These are phyloP conservation scores for Termitomyces sp. DNA, from an alignment of 768 basidiomycete genomes.

Conservation along the genomic window DNA sequence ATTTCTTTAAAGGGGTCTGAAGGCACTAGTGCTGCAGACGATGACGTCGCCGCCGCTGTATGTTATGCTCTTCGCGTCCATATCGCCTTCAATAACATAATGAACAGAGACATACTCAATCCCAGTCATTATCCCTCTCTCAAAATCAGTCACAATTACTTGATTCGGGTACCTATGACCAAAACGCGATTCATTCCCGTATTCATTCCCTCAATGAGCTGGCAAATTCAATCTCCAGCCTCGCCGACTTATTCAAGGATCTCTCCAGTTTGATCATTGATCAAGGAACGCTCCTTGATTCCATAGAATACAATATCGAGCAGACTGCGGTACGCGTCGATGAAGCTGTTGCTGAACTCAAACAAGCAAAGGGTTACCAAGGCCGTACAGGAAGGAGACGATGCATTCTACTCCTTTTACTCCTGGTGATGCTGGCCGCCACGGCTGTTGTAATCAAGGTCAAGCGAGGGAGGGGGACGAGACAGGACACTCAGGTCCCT, in stretches of 20 bases:
- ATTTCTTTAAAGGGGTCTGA: slow-evolving; percentile 80
- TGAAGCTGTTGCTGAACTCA: slow-evolving; percentile 81
- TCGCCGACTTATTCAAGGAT: slow-evolving; percentile 97
- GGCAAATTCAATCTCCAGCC: slow-evolving; percentile 82
- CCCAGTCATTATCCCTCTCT: slow-evolving; percentile 29
- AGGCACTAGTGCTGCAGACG: slow-evolving; percentile 79
- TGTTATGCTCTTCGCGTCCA: slow-evolving; percentile 24
- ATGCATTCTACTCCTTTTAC: slow-evolving; percentile 87
- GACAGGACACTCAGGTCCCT: slow-evolving; percentile 22
- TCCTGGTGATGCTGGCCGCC: slow-evolving; percentile 85
- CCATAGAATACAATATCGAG: slow-evolving; percentile 96
- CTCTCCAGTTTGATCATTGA: slow-evolving; percentile 91
- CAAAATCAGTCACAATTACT: slow-evolving; percentile 31
- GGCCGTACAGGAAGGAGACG: slow-evolving; percentile 88
- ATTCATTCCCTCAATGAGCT: slow-evolving; percentile 81
- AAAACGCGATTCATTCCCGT: slow-evolving; percentile 36
- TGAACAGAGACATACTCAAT: slow-evolving; percentile 23
- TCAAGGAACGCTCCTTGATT: slow-evolving; percentile 95
- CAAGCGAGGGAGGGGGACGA: slow-evolving; percentile 38
- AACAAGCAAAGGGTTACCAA: slow-evolving; percentile 84
- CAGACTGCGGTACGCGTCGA: slow-evolving; percentile 77
- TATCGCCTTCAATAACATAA: slow-evolving; percentile 4
- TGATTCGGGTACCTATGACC: slow-evolving; percentile 31
- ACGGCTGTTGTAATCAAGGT: slow-evolving; percentile 93
- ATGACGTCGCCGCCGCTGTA: slow-evolving; percentile 85